Evolutionary conservation across 106 monocot genomes (phyloP).

Genomic region (Dendrobium officinale): DNA sequence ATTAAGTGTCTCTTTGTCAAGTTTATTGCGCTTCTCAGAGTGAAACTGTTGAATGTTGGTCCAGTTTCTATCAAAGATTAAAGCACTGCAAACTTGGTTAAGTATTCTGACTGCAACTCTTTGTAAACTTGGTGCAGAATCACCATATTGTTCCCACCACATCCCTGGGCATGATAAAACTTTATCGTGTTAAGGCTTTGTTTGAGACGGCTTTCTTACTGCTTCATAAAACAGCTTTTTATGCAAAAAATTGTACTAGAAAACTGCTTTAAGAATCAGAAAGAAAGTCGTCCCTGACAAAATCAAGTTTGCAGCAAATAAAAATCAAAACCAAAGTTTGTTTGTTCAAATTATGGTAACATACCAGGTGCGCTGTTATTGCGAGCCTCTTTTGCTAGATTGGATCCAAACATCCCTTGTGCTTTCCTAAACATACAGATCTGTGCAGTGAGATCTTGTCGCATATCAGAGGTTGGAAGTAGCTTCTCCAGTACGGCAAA

Average conservation of each 20-base stretch:
- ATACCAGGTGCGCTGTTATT: constrained; percentile 64
- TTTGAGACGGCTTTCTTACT: too few species aligned
- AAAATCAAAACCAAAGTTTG: neutral
- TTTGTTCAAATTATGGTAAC: neutral
- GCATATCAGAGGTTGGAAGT: constrained; percentile 52
- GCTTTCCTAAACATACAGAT: constrained; percentile 70
- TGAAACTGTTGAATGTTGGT: constrained; percentile 49
- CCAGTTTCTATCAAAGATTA: constrained; percentile 53
- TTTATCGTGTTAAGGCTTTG: neutral
- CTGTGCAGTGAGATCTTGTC: constrained; percentile 70
- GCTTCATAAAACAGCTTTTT: too few species aligned
- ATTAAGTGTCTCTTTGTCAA: constrained; percentile 66
- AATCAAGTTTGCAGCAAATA: neutral
- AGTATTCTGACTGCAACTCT: constrained; percentile 75
- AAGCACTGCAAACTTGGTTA: constrained; percentile 81
- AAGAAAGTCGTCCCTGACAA: too few species aligned
- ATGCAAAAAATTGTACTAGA: too few species aligned
- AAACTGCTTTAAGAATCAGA: too few species aligned
- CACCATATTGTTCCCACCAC: constrained; percentile 99
- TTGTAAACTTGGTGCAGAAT: constrained; percentile 77
- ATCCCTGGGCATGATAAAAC: constrained; percentile 37
- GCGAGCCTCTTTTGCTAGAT: constrained; percentile 83
- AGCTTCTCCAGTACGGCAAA: constrained; percentile 71
- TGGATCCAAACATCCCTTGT: constrained; percentile 90
- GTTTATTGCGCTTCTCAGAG: constrained; percentile 73